Percentiles rank a stretch among this genome's conserved stretches.
phyloP scores from a whole-genome alignment of 2,329 filamentous ascomycete species.

The Xylariales sp. region DNA sequence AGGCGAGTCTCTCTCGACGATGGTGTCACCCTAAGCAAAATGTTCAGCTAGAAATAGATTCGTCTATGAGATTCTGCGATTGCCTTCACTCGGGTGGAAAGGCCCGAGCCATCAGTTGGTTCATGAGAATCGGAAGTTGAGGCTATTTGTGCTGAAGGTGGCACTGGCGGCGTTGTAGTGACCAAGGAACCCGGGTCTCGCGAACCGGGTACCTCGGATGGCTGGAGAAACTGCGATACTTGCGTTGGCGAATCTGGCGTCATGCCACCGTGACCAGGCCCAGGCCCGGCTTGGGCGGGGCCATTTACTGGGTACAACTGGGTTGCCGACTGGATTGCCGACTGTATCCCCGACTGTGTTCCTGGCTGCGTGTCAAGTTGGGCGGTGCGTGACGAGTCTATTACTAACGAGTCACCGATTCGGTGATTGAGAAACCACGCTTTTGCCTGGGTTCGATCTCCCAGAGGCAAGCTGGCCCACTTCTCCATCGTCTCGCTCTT shows the following conservation, averaged over 20 bases:
- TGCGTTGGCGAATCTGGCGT: neutral
- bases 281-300: neutral
- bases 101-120: neutral
- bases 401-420: neutral
- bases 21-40: neutral
- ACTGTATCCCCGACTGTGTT: neutral
- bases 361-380: neutral
- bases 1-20: no score
- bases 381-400: neutral
- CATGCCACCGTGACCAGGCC: neutral
- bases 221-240: neutral
- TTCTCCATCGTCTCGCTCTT: constrained; percentile 14
- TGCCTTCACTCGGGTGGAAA: constrained; percentile 10
- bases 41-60: constrained; percentile 15
- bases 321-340: neutral
- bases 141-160: neutral
- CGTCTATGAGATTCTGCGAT: constrained; percentile 4
- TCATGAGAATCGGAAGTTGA: neutral
- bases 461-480: constrained; percentile 10
- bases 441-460: neutral
- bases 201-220: neutral
- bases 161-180: neutral
- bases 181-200: neutral
- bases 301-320: neutral
- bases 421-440: constrained; percentile 11